Base-by-base conservation (phyloP, 805 yeast genomes). In the Candida awuae region DNA sequence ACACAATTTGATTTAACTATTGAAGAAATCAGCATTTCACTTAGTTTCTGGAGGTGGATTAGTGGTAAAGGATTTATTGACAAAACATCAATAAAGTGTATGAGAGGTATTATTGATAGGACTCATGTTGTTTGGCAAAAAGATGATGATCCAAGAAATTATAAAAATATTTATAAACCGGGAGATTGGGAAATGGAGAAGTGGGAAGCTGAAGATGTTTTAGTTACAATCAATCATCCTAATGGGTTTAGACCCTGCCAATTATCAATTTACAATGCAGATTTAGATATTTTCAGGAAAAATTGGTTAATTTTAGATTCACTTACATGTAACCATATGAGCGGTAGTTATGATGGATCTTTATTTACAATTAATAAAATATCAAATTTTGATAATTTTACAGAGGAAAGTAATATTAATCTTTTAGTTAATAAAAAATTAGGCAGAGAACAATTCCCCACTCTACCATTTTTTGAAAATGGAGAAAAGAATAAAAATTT, bases 231-330 rank as follows among this genome's bases (percentile, higher is more conserved):
- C 45, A 68, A 71, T 43, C 96, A 88, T 58, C 97, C 97, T 0
- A 67, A 66, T 35, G 81, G 73, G 4, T 84, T 86, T 58, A 69
- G 94, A 42, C 88, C 92, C 0, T 84, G 92, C 55, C 77, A 83
- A 46, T 83, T 92, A 26, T 84, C 95, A 46, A 71, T 92, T n/a
- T 88, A 82, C 61, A 81, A 77, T 53, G 83, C 95, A 55, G 94
- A 86, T 43, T 57, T 88, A 31, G 81, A 88, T 1, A 67, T 72
- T 38, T 66, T 92, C 41, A 68, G 98, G 39, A 85, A 87, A 57
- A 95, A 92, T 58, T 92, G 98, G 97, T 65, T 92, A 21, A 82
- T 85, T 53, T 82, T 82, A 58, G 98, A 92, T 56, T 65, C 90
- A 32, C 60, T 92, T 43, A 84, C 82, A 55, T 94, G 96, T 10